Evolutionary conservation across 352 stramenopile genomes (phyloP).

Genomic region (Globisporangium carolinianum): DNA sequence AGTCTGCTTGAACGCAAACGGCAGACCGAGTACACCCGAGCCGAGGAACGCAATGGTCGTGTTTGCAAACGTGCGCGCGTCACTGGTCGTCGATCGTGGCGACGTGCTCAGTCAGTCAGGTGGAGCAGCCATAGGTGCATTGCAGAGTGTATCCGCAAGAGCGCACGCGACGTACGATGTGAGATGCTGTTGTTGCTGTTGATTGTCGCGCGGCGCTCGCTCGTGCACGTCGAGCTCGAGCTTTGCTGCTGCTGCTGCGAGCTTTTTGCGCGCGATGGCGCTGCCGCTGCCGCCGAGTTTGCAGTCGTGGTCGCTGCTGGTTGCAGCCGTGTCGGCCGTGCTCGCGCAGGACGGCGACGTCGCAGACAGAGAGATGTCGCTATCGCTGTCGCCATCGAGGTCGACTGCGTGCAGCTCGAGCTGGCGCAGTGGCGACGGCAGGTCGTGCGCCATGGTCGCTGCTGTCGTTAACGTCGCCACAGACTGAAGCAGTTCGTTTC

Average conservation of each 20-base stretch:
- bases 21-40: constrained; percentile 85
- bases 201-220: not conserved
- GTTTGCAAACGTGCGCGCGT: constrained; percentile 65
- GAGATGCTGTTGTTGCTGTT: constrained; percentile 24
- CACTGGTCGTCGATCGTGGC: constrained; percentile 14
- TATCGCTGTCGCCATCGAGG: constrained; percentile 15
- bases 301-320: constrained; percentile 4
- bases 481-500: too few relatives aligned
- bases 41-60: constrained; percentile 90
- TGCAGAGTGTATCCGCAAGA: too few relatives aligned
- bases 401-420: constrained; percentile 23
- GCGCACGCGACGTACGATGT: constrained; percentile 26
- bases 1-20: constrained; percentile 85
- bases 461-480: constrained; percentile 9
- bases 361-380: constrained; percentile 10
- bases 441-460: constrained; percentile 8
- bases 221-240: constrained; percentile 12
- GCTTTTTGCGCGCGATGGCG: constrained; percentile 1
- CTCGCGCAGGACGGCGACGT: constrained; percentile 21
- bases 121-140: not conserved
- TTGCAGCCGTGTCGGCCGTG: constrained; percentile 6
- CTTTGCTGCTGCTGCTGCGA: constrained; percentile 5
- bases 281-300: not conserved
- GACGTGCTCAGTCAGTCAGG: not conserved
- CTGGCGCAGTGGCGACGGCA: constrained; percentile 17